A percentile compares a stretch with the other conserved stretches of the same genome.
Conservation (phyloP, 495 filamentous ascomycete genomes). For the Penicillium parvum region DNA sequence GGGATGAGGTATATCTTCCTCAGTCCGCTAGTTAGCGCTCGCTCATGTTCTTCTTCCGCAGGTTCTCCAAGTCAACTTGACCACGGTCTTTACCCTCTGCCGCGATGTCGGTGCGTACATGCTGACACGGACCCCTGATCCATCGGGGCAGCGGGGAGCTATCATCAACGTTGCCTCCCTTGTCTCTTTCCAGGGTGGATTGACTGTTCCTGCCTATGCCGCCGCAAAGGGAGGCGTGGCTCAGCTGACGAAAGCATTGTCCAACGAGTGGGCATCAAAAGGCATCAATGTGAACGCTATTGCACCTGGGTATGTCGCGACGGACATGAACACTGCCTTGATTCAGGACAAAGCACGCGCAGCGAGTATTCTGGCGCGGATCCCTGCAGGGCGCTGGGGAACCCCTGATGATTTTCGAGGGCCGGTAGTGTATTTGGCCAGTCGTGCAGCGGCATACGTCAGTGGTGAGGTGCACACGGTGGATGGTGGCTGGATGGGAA, state of each 20-base stretch:
- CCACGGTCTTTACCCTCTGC: slow-evolving; percentile 69
- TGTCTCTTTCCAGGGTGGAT: slow-evolving; percentile 76
- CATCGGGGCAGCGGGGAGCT: slow-evolving; percentile 51
- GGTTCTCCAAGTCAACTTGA: slow-evolving; percentile 80
- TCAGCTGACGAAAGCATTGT: slow-evolving; percentile 75
- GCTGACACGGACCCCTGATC: slow-evolving; percentile 49
- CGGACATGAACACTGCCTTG: slow-evolving; percentile 81
- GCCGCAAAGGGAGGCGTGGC: slow-evolving; percentile 76
- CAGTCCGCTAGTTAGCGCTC: not conserved
- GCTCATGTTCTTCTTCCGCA: slow-evolving; percentile 7
- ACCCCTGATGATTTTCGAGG: slow-evolving; percentile 39
- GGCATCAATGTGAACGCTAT: slow-evolving; percentile 73
- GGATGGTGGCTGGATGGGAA: slow-evolving; percentile 88
- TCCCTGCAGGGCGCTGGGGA: slow-evolving; percentile 70
- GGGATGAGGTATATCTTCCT: slow-evolving; percentile 50
- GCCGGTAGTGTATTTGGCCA: slow-evolving; percentile 35
- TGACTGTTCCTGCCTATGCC: slow-evolving; percentile 80
- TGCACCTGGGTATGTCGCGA: slow-evolving; percentile 72
- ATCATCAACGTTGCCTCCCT: slow-evolving; percentile 81
- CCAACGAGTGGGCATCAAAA: slow-evolving; percentile 73
- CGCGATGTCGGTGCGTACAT: slow-evolving; percentile 77
- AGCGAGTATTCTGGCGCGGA: slow-evolving; percentile 65
- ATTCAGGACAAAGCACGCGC: slow-evolving; percentile 59
- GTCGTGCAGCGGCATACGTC: slow-evolving; percentile 68
- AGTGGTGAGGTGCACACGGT: slow-evolving; percentile 73